Evolutionary conservation across 129 eudicot species (phyloP), one percentile per base, ranked within the genome.

Genomic region (Deinandra increscens): DNA sequence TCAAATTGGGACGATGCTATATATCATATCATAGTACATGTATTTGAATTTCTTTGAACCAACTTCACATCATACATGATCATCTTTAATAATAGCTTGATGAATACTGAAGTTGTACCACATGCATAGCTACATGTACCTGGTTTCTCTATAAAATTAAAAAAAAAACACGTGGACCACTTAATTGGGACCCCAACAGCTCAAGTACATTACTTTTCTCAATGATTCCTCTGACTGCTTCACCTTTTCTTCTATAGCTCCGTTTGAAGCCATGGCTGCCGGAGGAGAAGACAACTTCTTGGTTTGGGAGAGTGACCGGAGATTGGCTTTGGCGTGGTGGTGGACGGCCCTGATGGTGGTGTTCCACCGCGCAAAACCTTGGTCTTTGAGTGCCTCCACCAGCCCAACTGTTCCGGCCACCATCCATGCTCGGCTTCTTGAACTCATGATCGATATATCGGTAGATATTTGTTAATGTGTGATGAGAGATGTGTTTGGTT

Each of bases 201-300:
- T 76, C 26, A 76, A 60, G 63, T 76, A 76, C 64, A 80, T 80
- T 43, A 71, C 77, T 75, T 80, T 55, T 37, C 79, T 60, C 22
- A 76, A 71, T 13, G 68, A 50, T 15, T 65, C 68, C 2, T 61
- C 77, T 4, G 78, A 60, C 15, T 51, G 58, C 3, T 54, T 12
- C 10, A 23, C 11, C 44, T 18, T 31, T 20, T 53, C 38, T 17
- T 31, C 37, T 6, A 0, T 2, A n/a, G 19, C 15, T 56, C 19
- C 5, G 39, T 9, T 56, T 26, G 63, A 11, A 55, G 61, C 61
- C 36, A 55, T 51, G 20, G 3, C 37, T 4, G 41, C 12, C 50
- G 76, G 12, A 34, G 76, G 12, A 34, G 75, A 70, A 69, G 66
- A 75, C 64, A 78, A 10, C 20, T 74, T 53, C 34, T 53, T 62